Conservation (phyloP, 805 yeast species). For the Saccharomycopsis amapae region DNA sequence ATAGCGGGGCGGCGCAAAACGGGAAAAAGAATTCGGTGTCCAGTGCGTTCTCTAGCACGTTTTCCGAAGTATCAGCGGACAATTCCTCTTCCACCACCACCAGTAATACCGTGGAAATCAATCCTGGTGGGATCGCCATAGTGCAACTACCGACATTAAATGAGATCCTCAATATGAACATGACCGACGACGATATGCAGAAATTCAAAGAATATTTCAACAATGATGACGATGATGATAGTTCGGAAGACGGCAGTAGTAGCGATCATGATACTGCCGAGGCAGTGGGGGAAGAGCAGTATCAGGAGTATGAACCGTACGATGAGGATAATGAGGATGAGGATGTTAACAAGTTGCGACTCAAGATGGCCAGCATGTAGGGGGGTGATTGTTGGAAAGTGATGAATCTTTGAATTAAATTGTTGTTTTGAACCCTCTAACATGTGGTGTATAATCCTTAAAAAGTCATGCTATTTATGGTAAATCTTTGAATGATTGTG, state of each 20-base stretch:
- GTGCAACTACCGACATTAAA: not conserved
- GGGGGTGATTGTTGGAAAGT: too few species aligned
- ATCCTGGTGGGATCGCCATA: not conserved
- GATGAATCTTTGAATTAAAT: too few species aligned
- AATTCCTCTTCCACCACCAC: not conserved
- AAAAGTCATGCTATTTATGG: too few species aligned
- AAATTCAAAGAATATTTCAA: not conserved
- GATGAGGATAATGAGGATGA: conserved; percentile 9
- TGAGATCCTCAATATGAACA: not conserved
- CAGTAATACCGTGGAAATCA: not conserved
- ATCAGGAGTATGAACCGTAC: not conserved
- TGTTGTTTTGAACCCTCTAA: too few species aligned
- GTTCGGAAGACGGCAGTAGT: conserved; percentile 6
- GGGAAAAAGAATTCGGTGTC: not conserved
- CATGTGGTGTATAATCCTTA: too few species aligned
- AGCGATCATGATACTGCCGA: not conserved
- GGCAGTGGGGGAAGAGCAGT: not conserved
- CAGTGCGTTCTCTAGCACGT: not conserved
- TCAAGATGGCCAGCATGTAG: not conserved
- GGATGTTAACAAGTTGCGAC: conserved; percentile 4
- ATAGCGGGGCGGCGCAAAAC: not conserved
- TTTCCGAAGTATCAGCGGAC: not conserved
- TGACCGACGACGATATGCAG: conserved; percentile 1
- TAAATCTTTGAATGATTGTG: too few species aligned
- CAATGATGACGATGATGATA: conserved; percentile 2